Evolutionary conservation across 192 early-diverging fungal genomes (phyloP).

Genomic region (Coemansia sp.): DNA sequence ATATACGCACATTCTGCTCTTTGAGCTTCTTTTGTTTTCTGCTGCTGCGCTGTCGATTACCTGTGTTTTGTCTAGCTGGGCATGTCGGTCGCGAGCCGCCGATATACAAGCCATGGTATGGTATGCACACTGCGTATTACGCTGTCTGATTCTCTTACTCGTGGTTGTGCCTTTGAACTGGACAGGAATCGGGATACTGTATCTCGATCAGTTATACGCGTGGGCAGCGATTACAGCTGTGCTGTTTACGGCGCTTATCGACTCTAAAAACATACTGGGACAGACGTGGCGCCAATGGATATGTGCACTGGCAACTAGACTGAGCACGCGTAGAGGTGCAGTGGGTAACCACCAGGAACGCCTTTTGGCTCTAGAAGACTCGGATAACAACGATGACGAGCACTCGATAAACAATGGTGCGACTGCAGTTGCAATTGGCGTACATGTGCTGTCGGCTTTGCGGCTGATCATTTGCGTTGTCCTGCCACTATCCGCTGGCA

Average conservation of each 20-base stretch:
- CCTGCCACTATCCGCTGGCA: slow-evolving; percentile 30
- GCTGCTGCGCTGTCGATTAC: slow-evolving; percentile 28
- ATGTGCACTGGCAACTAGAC: not conserved
- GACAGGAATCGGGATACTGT: slow-evolving; percentile 31
- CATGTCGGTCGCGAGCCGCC: slow-evolving; percentile 19
- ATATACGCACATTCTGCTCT: slow-evolving; percentile 37
- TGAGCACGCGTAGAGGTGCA: not conserved
- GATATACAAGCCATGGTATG: slow-evolving; percentile 30
- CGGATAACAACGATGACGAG: not conserved
- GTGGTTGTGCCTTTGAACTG: slow-evolving; percentile 42
- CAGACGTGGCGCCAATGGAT: slow-evolving; percentile 16
- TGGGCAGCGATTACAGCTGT: slow-evolving; percentile 33
- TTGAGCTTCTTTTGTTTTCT: slow-evolving; percentile 32
- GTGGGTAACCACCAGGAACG: slow-evolving; percentile 12
- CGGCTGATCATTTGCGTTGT: slow-evolving; percentile 27
- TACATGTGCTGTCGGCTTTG: slow-evolving; percentile 11
- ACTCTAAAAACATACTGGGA: slow-evolving; percentile 20
- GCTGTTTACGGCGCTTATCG: slow-evolving; percentile 31
- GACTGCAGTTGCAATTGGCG: not conserved
- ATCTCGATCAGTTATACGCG: slow-evolving; percentile 41
- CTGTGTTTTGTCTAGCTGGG: slow-evolving; percentile 32
- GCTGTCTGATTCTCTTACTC: slow-evolving; percentile 29
- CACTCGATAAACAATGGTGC: not conserved
- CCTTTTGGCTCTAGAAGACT: slow-evolving; percentile 11
- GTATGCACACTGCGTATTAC: slow-evolving; percentile 37